A percentile compares a stretch with the other conserved stretches of the same genome.
phyloP scores from a whole-genome alignment of 179 eudicot species.

The Pouteria campechiana region DNA sequence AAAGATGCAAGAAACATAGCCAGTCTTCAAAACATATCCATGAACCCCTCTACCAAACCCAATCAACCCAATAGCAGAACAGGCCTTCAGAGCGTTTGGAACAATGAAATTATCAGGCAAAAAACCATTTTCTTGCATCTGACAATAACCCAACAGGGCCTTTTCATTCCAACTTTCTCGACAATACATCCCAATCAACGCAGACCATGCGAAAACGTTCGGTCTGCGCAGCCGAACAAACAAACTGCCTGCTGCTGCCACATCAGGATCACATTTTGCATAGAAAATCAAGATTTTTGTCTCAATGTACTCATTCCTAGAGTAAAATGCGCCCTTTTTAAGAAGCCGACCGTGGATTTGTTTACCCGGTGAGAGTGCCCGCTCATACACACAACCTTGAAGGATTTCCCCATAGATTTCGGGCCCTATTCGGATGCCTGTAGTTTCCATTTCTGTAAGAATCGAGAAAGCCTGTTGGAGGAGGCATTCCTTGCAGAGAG shows the following conservation, averaged over 20 bases:
- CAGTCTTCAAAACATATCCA: constrained; percentile 35
- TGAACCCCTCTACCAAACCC: constrained; percentile 44
- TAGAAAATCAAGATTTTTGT: constrained; percentile 47
- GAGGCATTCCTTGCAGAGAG: constrained; percentile 20
- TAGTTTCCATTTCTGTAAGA: constrained; percentile 18
- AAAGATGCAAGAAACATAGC: constrained; percentile 35
- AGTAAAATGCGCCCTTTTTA: constrained; percentile 36
- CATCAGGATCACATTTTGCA: constrained; percentile 42
- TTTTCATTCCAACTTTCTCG: constrained; percentile 20
- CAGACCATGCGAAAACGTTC: constrained; percentile 50
- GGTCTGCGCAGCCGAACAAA: constrained; percentile 13
- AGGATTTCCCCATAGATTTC: constrained; percentile 37
- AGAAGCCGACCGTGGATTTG: constrained; percentile 45
- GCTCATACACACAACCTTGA: constrained; percentile 31
- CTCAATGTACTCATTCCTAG: constrained; percentile 34
- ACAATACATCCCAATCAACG: constrained; percentile 37
- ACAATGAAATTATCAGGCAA: constrained; percentile 43
- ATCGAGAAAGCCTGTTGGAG: constrained; percentile 25
- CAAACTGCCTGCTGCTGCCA: constrained; percentile 14
- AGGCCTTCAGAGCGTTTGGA: constrained; percentile 51
- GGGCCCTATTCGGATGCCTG: constrained; percentile 18
- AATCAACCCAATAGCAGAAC: constrained; percentile 27
- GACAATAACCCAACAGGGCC: constrained; percentile 31
- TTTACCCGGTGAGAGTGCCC: constrained; percentile 26
- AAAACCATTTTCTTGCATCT: constrained; percentile 36